Percentiles rank a stretch among this genome's conserved stretches.
These are phyloP conservation scores for Mucor piriformis DNA, from an alignment of 371 early-diverging fungal species.

Conservation along the genomic window DNA sequence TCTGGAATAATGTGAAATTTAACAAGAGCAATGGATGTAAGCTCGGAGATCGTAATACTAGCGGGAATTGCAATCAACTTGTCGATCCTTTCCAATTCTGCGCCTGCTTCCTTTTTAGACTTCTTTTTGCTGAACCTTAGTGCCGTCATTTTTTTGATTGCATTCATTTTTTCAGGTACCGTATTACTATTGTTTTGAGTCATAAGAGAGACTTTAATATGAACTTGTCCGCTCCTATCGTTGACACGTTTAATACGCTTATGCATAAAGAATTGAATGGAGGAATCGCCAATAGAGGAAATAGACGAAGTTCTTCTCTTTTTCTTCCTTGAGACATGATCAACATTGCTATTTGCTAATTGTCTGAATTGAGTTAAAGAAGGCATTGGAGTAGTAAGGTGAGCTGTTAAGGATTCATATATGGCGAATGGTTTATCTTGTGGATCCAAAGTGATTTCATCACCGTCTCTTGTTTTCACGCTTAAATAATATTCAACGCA, in stretches of 20 bases:
- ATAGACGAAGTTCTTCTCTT: constrained; percentile 8
- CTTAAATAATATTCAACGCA: constrained; percentile 51
- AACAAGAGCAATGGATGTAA: constrained; percentile 26
- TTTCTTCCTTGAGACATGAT: constrained; percentile 29
- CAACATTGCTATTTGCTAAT: constrained; percentile 43
- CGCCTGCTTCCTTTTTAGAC: constrained; percentile 9
- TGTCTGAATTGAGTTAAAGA: constrained; percentile 52
- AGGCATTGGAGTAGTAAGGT: constrained; percentile 58
- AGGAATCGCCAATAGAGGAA: constrained; percentile 6
- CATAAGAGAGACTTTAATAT: constrained; percentile 33
- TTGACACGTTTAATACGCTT: constrained; percentile 49
- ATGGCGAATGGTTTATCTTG: constrained; percentile 57
- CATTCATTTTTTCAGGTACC: constrained; percentile 12
- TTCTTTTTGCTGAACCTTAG: constrained; percentile 15
- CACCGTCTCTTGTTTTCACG: constrained; percentile 44
- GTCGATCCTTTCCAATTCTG: constrained; percentile 35
- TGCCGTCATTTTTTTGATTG: constrained; percentile 22
- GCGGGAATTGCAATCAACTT: constrained; percentile 36
- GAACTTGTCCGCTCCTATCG: constrained; percentile 32
- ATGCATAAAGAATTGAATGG: constrained; percentile 44
- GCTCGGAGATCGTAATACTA: constrained; percentile 24
- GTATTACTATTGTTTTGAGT: background rate
- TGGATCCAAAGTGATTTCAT: constrained; percentile 39
- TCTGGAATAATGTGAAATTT: constrained; percentile 36
- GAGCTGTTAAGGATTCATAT: constrained; percentile 53